These are phyloP conservation scores for Cercospora beticola DNA, from an alignment of 2,329 filamentous ascomycete species.

Conservation along the genomic window DNA sequence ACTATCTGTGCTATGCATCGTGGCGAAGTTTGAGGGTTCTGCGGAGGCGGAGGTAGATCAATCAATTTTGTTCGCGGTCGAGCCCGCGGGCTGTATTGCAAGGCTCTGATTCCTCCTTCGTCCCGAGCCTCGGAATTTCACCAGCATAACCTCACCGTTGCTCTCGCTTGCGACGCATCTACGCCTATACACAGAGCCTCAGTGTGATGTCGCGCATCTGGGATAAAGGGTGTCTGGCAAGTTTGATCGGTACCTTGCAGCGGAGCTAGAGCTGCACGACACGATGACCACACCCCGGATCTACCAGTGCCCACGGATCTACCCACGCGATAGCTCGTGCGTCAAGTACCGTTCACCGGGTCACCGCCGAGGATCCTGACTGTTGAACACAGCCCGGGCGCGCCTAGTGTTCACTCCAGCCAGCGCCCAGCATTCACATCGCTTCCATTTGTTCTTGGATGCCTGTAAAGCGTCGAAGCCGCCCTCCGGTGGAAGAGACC, in stretches of 20 bases:
- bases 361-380: slow-evolving; percentile 9
- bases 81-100: not conserved
- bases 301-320: slow-evolving; percentile 10
- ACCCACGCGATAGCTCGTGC: not conserved
- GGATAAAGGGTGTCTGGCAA: not conserved
- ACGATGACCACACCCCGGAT: slow-evolving; percentile 15
- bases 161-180: not conserved
- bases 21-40: not conserved
- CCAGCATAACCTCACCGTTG: not conserved
- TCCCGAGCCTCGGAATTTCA: not conserved
- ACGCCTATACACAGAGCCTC: not conserved
- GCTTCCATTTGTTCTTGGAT: not conserved
- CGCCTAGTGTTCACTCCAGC: not conserved
- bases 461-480: not conserved
- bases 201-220: not conserved
- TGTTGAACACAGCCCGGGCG: not conserved
- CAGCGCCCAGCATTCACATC: not conserved
- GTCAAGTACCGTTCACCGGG: slow-evolving; percentile 17
- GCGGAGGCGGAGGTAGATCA: not conserved
- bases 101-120: not conserved
- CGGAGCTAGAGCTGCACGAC: slow-evolving; percentile 18
- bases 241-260: slow-evolving; percentile 15
- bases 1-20: not conserved
- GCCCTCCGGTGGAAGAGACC: not conserved
- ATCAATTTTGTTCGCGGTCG: not conserved